Conservation (phyloP, 176 grass and related monocot species). For the Melocanna baccifera region DNA sequence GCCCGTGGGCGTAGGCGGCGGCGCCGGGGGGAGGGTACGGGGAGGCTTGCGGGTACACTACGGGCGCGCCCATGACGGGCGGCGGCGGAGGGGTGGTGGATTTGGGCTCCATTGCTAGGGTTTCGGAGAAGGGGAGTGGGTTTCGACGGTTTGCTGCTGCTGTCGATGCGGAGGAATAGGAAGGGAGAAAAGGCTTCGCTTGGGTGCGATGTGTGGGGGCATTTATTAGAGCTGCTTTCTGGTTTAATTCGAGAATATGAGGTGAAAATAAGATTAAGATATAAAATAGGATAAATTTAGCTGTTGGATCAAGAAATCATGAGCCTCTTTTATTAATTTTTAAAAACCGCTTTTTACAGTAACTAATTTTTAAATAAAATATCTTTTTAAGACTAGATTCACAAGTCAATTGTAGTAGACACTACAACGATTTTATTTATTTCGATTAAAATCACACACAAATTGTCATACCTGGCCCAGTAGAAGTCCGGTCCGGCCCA, state of each 20-base stretch:
- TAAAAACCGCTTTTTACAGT: too few species aligned
- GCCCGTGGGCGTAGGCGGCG: slow-evolving; percentile 35
- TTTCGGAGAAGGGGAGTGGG: slow-evolving; percentile 17
- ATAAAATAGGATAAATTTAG: too few species aligned
- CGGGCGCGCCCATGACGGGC: slow-evolving; percentile 45
- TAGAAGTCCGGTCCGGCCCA: too few species aligned
- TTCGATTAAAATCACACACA: too few species aligned
- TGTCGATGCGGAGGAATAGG: background rate
- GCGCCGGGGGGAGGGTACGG: background rate
- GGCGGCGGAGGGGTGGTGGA: slow-evolving; percentile 44
- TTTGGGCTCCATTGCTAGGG: slow-evolving; percentile 62
- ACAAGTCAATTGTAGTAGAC: too few species aligned
- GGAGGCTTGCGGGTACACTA: slow-evolving; percentile 30
- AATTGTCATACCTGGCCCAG: too few species aligned
- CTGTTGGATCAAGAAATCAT: too few species aligned
- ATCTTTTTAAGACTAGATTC: too few species aligned
- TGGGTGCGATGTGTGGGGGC: background rate
- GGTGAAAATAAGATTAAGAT: too few species aligned
- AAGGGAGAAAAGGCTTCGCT: background rate
- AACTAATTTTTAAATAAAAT: too few species aligned
- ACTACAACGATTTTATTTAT: too few species aligned
- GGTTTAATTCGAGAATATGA: background rate
- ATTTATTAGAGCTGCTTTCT: slow-evolving; percentile 15
- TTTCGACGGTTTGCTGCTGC: background rate
- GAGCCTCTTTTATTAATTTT: too few species aligned